Conservation (phyloP, 2,329 filamentous ascomycete species). For the Cordyceps javanica region DNA sequence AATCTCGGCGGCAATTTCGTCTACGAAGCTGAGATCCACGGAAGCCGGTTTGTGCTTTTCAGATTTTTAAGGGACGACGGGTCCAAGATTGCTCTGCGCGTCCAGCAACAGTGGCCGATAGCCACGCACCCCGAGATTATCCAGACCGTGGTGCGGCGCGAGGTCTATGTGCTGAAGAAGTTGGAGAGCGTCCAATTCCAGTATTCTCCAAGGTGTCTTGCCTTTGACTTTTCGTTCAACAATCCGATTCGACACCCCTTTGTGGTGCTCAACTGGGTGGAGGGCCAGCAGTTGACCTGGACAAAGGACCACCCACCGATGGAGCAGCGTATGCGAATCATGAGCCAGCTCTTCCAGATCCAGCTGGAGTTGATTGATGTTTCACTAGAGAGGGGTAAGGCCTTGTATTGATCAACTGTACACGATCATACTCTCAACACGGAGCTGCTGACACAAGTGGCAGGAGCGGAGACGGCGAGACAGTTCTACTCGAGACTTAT, state of each 20-base stretch:
- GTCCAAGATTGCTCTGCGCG: background rate
- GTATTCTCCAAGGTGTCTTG: background rate
- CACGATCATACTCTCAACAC: too few relatives aligned
- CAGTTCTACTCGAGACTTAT: background rate
- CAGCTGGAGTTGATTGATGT: background rate
- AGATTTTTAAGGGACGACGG: background rate
- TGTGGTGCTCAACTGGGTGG: background rate
- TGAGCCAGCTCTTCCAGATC: background rate
- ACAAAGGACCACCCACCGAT: background rate
- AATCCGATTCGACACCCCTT: background rate
- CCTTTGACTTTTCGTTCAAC: background rate
- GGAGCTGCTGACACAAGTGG: background rate
- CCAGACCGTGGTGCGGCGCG: background rate
- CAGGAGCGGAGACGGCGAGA: background rate
- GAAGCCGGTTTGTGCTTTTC: background rate
- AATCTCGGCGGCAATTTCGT: background rate
- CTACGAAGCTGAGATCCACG: background rate
- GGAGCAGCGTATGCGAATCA: background rate
- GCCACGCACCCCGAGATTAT: background rate
- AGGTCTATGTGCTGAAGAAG: background rate
- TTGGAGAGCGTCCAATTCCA: background rate
- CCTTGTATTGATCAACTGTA: background rate
- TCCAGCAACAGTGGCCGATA: background rate
- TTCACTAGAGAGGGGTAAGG: background rate
- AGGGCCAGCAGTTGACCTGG: background rate